These are phyloP conservation scores for Toxoplasma gondii DNA, from an alignment of 169 alveolate genomes.

Conservation along the genomic window DNA sequence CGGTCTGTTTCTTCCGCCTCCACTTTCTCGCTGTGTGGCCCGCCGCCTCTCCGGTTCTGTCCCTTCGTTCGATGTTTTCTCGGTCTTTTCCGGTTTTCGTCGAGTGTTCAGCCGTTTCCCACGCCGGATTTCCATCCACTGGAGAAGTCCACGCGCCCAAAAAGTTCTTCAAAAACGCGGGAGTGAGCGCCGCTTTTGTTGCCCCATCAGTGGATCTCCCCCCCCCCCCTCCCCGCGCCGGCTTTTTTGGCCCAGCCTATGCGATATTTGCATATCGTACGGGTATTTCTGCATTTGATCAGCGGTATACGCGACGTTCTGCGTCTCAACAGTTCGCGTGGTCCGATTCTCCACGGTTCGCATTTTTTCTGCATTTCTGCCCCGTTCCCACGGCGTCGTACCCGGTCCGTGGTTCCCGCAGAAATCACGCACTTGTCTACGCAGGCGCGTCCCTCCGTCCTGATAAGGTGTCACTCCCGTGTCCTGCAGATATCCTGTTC, in stretches of 20 bases:
- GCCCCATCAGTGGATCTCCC: neutral
- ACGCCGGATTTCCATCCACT: neutral
- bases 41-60: neutral
- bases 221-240: neutral
- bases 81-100: neutral
- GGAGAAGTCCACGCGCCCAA: neutral
- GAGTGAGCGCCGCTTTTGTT: neutral
- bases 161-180: neutral
- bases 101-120: neutral
- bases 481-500: neutral
- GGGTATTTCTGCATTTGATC: no score
- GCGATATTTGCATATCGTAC: neutral
- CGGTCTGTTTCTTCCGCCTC: neutral
- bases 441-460: neutral
- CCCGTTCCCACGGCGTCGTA: neutral
- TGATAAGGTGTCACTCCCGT: neutral
- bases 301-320: neutral
- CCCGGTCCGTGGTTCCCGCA: neutral
- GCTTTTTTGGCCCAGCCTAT: neutral
- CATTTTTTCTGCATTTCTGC: neutral
- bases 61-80: neutral
- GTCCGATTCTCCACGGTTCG: neutral
- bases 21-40: neutral
- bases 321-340: neutral
- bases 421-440: neutral